Conservation (phyloP, 176 grass and related monocot species). For the Ananas comosus region DNA sequence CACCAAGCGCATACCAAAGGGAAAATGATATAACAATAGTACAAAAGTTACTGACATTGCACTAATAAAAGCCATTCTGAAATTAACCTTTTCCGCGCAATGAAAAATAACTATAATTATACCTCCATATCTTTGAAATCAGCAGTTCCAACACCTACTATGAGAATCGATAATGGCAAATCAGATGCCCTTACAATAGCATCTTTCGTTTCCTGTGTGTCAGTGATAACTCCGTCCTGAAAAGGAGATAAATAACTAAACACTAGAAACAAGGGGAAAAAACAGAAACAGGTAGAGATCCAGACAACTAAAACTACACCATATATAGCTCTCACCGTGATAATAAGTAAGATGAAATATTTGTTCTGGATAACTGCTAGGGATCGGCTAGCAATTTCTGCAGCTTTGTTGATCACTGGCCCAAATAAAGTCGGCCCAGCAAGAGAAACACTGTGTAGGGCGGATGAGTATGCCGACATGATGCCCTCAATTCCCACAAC, state of each 20-base stretch:
- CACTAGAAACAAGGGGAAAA: background rate
- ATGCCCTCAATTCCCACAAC: conserved; percentile 81
- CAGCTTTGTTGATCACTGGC: conserved; percentile 74
- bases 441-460: conserved; percentile 61
- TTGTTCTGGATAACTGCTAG: conserved; percentile 62
- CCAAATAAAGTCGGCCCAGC: conserved; percentile 91
- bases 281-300: background rate
- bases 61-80: too few relatives aligned
- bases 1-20: too few relatives aligned
- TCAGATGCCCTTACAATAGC: conserved; percentile 78
- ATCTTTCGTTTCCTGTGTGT: conserved; percentile 78
- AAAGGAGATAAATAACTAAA: conserved; percentile 7
- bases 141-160: conserved; percentile 75
- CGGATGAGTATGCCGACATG: conserved; percentile 71
- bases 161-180: conserved; percentile 91
- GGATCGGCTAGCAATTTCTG: conserved; percentile 66
- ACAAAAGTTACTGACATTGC: too few relatives aligned
- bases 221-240: conserved; percentile 87
- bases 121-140: conserved; percentile 98
- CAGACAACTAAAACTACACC: background rate
- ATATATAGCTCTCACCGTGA: conserved; percentile 47
- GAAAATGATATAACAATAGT: too few relatives aligned
- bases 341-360: conserved; percentile 89
- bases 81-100: background rate
- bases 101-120: conserved; percentile 10